phyloP scores from a whole-genome alignment of 768 basidiomycete species.

The Pholiota microspora region DNA sequence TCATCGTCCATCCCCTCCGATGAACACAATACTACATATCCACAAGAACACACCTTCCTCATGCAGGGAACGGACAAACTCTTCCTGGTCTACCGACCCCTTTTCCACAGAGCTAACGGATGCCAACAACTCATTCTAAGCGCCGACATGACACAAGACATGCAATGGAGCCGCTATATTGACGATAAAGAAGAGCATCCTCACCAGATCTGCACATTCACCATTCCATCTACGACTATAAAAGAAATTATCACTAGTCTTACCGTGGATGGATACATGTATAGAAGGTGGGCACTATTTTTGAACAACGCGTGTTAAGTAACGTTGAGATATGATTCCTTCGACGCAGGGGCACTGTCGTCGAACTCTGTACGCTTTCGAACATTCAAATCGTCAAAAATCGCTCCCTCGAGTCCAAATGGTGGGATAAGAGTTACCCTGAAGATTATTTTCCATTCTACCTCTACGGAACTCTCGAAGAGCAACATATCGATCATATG shows the following conservation, averaged over 20 bases:
- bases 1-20: too few species aligned
- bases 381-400: conserved; percentile 31
- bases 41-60: conserved; percentile 29
- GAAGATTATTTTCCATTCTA: conserved; percentile 35
- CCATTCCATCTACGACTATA: not conserved
- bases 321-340: too few species aligned
- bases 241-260: not conserved
- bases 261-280: not conserved
- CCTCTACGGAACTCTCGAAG: conserved; percentile 31
- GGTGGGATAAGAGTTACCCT: conserved; percentile 28
- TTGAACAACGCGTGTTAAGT: not conserved
- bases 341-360: not conserved
- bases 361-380: conserved; percentile 15
- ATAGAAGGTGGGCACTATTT: not conserved
- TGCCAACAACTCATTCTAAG: conserved; percentile 37
- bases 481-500: conserved; percentile 35
- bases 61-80: conserved; percentile 31
- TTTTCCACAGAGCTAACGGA: conserved; percentile 32
- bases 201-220: not conserved
- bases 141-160: conserved; percentile 13
- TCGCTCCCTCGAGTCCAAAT: conserved; percentile 23
- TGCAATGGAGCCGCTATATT: not conserved
- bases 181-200: not conserved
- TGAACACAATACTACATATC: conserved; percentile 17
- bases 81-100: conserved; percentile 31